Evolutionary conservation across 2,329 filamentous ascomycete genomes (phyloP).

Genomic region (Samsoniella hepiali): DNA sequence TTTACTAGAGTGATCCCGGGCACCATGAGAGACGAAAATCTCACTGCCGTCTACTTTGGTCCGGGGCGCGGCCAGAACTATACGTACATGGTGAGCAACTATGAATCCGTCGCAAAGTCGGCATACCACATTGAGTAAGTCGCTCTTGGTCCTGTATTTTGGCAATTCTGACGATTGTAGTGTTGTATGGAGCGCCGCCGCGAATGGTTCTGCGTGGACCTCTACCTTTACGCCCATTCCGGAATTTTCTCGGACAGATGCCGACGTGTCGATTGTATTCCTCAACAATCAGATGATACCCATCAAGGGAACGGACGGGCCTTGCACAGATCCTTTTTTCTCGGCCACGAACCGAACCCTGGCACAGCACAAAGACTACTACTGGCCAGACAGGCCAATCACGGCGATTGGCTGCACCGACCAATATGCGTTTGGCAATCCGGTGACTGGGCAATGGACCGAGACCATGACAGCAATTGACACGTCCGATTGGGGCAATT

Average conservation of each 20-base stretch:
- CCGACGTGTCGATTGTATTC: conserved; percentile 17
- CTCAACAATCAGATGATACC: conserved; percentile 17
- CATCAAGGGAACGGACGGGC: conserved; percentile 10
- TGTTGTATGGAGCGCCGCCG: neutral
- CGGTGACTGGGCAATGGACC: conserved; percentile 2
- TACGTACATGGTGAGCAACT: conserved; percentile 14
- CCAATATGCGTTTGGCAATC: conserved; percentile 18
- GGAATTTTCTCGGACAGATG: conserved; percentile 9
- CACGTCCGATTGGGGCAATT: neutral
- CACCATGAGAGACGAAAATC: neutral
- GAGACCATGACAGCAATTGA: neutral
- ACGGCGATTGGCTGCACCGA: conserved; percentile 18
- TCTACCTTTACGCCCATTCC: conserved; percentile 6
- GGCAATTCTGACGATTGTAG: neutral
- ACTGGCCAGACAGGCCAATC: conserved; percentile 11
- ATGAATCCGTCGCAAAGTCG: conserved; percentile 4
- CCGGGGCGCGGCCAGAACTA: neutral
- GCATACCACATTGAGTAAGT: conserved; percentile 12
- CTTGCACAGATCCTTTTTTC: conserved; percentile 17
- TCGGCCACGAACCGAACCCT: conserved; percentile 9
- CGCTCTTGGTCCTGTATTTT: too few species aligned
- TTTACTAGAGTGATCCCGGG: neutral
- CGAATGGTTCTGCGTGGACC: neutral
- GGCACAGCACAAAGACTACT: conserved; percentile 2
- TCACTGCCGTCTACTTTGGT: conserved; percentile 12